A percentile compares a stretch with the other conserved stretches of the same genome.
Evolutionary conservation across 768 basidiomycete genomes (phyloP).

Genomic region (Leccinum olivaceopallidum): DNA sequence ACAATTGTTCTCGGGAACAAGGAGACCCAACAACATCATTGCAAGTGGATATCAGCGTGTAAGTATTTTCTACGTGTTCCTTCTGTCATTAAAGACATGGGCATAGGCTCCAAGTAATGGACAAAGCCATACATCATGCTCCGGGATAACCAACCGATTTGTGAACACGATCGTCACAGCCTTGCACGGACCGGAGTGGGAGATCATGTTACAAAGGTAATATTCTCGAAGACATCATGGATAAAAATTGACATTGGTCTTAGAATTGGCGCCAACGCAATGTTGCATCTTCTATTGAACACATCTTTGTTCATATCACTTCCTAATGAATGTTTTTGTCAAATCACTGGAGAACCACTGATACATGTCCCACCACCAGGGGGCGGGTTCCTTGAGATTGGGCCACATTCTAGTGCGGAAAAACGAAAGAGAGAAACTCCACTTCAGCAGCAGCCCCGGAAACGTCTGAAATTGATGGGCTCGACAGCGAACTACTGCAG

Average conservation of each 20-base stretch:
- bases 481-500: constrained; percentile 2
- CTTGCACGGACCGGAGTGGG: constrained; percentile 70
- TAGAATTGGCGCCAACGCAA: constrained; percentile 76
- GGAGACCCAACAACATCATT: constrained; percentile 56
- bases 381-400: constrained; percentile 13
- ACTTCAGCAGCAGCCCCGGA: constrained; percentile 22
- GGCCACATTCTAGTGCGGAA: constrained; percentile 11
- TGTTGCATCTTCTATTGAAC: constrained; percentile 76
- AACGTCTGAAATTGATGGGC: constrained; percentile 26
- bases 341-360: constrained; percentile 76
- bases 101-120: constrained; percentile 31
- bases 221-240: neutral
- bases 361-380: constrained; percentile 38
- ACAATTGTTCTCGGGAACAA: constrained; percentile 44
- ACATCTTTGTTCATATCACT: constrained; percentile 75
- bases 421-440: constrained; percentile 23
- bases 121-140: constrained; percentile 39
- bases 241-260: neutral
- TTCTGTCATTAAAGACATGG: neutral
- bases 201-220: constrained; percentile 59
- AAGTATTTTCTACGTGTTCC: constrained; percentile 16
- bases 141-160: constrained; percentile 56
- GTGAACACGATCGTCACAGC: constrained; percentile 76
- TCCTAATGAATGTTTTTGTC: constrained; percentile 85
- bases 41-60: constrained; percentile 67